A percentile compares a stretch with the other conserved stretches of the same genome.
Evolutionary conservation across 2,329 filamentous ascomycete species (phyloP).

Genomic region (Myotisia sp.): DNA sequence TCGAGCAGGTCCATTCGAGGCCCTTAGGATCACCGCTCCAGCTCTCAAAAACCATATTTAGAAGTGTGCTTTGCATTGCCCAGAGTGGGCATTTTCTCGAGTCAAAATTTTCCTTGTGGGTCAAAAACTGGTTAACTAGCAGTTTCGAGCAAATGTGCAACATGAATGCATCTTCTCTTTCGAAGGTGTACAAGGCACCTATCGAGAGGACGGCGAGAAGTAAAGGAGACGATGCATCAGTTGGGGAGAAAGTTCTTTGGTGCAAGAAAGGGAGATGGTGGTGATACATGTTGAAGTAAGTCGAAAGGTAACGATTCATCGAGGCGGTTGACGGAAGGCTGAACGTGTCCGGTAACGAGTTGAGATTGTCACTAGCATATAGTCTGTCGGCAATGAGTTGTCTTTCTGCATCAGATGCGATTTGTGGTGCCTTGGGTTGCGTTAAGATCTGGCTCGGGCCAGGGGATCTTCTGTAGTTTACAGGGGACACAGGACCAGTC

Average conservation of each 20-base stretch:
- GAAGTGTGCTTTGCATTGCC: slow-evolving; percentile 92
- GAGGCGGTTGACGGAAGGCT: slow-evolving; percentile 66
- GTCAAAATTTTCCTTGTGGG: slow-evolving; percentile 98
- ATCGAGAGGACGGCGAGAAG: slow-evolving; percentile 86
- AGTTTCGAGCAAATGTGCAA: slow-evolving; percentile 96
- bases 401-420: slow-evolving; percentile 71
- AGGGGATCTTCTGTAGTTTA: slow-evolving; percentile 56
- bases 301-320: slow-evolving; percentile 82
- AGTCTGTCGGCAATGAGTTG: slow-evolving; percentile 77
- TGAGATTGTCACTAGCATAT: slow-evolving; percentile 62
- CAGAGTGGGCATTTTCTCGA: slow-evolving; percentile 92
- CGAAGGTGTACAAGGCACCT: slow-evolving; percentile 89
- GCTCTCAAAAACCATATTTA: slow-evolving; percentile 98
- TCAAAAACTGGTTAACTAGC: slow-evolving; percentile 87
- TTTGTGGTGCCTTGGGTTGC: slow-evolving; percentile 60
- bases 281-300: slow-evolving; percentile 94
- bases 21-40: slow-evolving; percentile 98
- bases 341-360: slow-evolving; percentile 75
- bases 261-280: slow-evolving; percentile 94
- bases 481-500: slow-evolving; percentile 52
- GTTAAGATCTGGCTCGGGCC: slow-evolving; percentile 52
- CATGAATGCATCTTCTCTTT: slow-evolving; percentile 93
- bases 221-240: slow-evolving; percentile 64
- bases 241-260: slow-evolving; percentile 75
- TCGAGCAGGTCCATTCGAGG: slow-evolving; percentile 95